Conservation (phyloP, 2,329 filamentous ascomycete species). For the Colletotrichum chrysophilum region DNA sequence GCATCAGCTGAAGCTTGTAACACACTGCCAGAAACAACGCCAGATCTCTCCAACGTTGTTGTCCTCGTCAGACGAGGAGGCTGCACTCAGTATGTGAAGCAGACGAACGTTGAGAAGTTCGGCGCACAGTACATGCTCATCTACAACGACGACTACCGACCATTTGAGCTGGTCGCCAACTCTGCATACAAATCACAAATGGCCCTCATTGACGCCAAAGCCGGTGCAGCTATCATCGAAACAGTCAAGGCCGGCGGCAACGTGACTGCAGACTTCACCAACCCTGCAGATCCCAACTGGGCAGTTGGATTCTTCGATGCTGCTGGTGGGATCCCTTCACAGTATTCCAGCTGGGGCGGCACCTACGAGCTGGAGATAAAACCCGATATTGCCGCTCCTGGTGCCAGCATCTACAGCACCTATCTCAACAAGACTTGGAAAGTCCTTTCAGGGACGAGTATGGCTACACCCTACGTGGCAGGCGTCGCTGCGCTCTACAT, state of each 20-base stretch:
- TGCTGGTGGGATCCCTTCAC: slow-evolving; percentile 39
- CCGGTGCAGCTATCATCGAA: slow-evolving; percentile 30
- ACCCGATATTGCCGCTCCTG: slow-evolving; percentile 47
- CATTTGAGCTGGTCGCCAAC: slow-evolving; percentile 4
- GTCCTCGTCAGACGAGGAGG: slow-evolving; percentile 36
- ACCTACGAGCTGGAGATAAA: slow-evolving; percentile 48
- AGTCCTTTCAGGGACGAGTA: slow-evolving; percentile 52
- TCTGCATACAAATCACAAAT: slow-evolving; percentile 19
- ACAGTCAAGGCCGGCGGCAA: slow-evolving; percentile 23
- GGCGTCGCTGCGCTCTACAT: slow-evolving; percentile 46
- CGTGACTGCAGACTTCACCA: slow-evolving; percentile 19
- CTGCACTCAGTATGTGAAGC: slow-evolving; percentile 33
- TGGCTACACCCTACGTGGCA: slow-evolving; percentile 52
- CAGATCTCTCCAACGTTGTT: slow-evolving; percentile 26
- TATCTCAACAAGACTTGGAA: slow-evolving; percentile 40
- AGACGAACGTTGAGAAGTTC: slow-evolving; percentile 27
- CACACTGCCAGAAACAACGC: slow-evolving; percentile 25
- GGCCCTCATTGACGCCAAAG: slow-evolving; percentile 26
- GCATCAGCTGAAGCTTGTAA: slow-evolving; percentile 29
- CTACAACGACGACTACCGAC: slow-evolving; percentile 28
- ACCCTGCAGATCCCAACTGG: background rate
- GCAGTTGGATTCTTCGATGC: slow-evolving; percentile 26
- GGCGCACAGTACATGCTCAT: slow-evolving; percentile 32
- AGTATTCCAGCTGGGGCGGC: slow-evolving; percentile 47
- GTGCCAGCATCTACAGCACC: slow-evolving; percentile 50